These are phyloP conservation scores for Phytophthora foliorum DNA, from an alignment of 352 stramenopile genomes.

Conservation along the genomic window DNA sequence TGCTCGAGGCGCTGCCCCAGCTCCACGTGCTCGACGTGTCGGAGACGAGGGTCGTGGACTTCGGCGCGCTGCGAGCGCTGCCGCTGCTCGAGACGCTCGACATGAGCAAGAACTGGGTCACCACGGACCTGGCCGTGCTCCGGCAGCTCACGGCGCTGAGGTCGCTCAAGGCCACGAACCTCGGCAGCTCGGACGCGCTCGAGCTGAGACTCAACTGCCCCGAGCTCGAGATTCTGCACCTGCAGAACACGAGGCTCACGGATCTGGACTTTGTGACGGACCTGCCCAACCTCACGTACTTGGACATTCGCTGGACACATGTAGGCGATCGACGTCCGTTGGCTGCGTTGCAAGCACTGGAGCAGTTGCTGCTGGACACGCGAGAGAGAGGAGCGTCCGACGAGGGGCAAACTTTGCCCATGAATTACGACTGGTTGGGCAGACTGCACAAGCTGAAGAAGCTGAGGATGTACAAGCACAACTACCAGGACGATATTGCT, in stretches of 20 bases:
- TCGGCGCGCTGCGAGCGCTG: slow-evolving; percentile 34
- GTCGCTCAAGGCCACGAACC: slow-evolving; percentile 49
- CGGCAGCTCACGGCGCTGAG: slow-evolving; percentile 36
- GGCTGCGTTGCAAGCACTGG: slow-evolving; percentile 36
- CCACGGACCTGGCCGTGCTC: slow-evolving; percentile 40
- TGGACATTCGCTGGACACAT: slow-evolving; percentile 59
- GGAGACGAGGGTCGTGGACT: slow-evolving; percentile 51
- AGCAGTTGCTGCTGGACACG: slow-evolving; percentile 55
- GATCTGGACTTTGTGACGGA: slow-evolving; percentile 45
- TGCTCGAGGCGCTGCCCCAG: slow-evolving; percentile 36
- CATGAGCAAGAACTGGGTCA: slow-evolving; percentile 60
- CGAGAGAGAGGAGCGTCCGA: slow-evolving; percentile 26
- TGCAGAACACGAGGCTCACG: slow-evolving; percentile 55
- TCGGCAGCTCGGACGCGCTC: slow-evolving; percentile 44
- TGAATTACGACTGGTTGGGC: slow-evolving; percentile 42
- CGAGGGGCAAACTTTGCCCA: slow-evolving; percentile 1
- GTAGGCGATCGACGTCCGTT: slow-evolving; percentile 46
- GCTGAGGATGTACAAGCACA: slow-evolving; percentile 50
- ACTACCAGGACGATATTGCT: slow-evolving; percentile 48
- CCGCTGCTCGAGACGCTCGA: slow-evolving; percentile 46
- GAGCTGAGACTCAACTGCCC: slow-evolving; percentile 41
- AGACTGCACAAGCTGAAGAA: slow-evolving; percentile 47
- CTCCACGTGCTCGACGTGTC: slow-evolving; percentile 54
- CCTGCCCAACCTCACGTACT: slow-evolving; percentile 34
- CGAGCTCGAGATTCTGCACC: slow-evolving; percentile 42